Conservation (phyloP, 2,329 filamentous ascomycete genomes). For the Aspergillus viridinutans region DNA sequence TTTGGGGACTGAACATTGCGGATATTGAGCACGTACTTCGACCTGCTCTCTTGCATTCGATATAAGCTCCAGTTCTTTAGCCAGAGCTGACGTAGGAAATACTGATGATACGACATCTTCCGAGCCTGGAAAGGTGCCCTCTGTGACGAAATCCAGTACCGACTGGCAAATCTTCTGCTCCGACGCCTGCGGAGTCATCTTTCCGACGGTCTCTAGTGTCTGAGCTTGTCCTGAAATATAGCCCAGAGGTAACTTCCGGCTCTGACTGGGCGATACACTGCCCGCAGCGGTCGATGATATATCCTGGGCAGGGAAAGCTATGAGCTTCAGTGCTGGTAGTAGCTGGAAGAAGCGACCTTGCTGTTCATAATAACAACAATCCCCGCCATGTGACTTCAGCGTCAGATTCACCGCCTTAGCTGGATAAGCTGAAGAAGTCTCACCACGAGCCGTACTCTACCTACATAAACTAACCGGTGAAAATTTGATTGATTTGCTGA, state of each 20-base stretch:
- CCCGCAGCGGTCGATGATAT: not conserved
- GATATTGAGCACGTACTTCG: constrained; percentile 40
- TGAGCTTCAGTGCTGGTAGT: not conserved
- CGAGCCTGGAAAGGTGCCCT: constrained; percentile 54
- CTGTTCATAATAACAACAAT: not conserved
- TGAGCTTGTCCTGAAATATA: not conserved
- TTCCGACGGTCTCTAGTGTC: constrained; percentile 9
- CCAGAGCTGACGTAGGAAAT: constrained; percentile 47
- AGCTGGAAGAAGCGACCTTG: not conserved
- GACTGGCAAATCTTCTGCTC: constrained; percentile 51
- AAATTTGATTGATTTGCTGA: constrained; percentile 4
- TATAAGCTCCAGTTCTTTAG: constrained; percentile 49
- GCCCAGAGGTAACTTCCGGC: not conserved
- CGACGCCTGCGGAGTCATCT: constrained; percentile 35
- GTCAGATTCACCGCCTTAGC: constrained; percentile 20
- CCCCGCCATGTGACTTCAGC: constrained; percentile 32
- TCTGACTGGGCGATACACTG: not conserved
- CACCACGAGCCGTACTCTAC: not conserved
- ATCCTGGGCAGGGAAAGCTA: not conserved
- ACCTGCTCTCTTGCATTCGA: constrained; percentile 50
- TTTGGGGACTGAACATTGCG: not conserved
- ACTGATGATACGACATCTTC: constrained; percentile 53
- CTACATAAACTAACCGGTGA: not conserved
- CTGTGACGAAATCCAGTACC: constrained; percentile 60
- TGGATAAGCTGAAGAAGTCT: not conserved